These are phyloP conservation scores for Rhexocercosporidium sp. DNA, from an alignment of 2,329 filamentous ascomycete genomes.

Conservation along the genomic window DNA sequence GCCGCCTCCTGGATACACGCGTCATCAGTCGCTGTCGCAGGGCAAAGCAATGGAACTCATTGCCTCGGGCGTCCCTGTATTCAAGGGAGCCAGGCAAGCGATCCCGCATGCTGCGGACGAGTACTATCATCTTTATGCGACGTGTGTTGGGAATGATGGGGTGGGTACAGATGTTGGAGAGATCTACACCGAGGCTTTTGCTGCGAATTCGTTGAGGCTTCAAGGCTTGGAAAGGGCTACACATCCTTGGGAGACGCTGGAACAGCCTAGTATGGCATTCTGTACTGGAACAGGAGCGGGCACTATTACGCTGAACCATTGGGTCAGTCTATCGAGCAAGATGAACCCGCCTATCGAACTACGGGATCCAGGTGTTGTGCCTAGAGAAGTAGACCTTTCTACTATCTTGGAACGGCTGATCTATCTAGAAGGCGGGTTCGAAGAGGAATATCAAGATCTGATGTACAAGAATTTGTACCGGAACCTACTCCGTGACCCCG, in stretches of 20 bases:
- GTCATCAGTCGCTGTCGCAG: conserved; percentile 56
- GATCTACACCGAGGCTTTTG: conserved; percentile 33
- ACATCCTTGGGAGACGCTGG: conserved; percentile 71
- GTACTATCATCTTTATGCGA: conserved; percentile 62
- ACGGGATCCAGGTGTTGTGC: conserved; percentile 60
- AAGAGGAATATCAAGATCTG: conserved; percentile 60
- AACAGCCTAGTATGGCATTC: conserved; percentile 75
- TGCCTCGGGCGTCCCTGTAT: conserved; percentile 60
- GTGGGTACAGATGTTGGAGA: conserved; percentile 33
- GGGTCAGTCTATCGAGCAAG: conserved; percentile 63
- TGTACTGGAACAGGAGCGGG: conserved; percentile 69
- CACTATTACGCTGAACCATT: conserved; percentile 75
- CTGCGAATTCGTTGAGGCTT: conserved; percentile 19
- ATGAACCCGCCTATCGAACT: conserved; percentile 61
- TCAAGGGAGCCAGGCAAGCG: conserved; percentile 58
- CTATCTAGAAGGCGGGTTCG: conserved; percentile 60
- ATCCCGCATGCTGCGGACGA: conserved; percentile 59
- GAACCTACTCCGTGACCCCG: conserved; percentile 70
- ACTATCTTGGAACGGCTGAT: conserved; percentile 63
- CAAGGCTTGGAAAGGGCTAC: conserved; percentile 29
- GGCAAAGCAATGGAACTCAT: conserved; percentile 62
- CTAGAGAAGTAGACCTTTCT: conserved; percentile 64
- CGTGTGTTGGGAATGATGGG: conserved; percentile 50
- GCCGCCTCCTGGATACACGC: conserved; percentile 59
- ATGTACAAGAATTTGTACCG: conserved; percentile 70